These are phyloP conservation scores for Talaromyces sp. DNA, from an alignment of 2,329 filamentous ascomycete genomes.

Conservation along the genomic window DNA sequence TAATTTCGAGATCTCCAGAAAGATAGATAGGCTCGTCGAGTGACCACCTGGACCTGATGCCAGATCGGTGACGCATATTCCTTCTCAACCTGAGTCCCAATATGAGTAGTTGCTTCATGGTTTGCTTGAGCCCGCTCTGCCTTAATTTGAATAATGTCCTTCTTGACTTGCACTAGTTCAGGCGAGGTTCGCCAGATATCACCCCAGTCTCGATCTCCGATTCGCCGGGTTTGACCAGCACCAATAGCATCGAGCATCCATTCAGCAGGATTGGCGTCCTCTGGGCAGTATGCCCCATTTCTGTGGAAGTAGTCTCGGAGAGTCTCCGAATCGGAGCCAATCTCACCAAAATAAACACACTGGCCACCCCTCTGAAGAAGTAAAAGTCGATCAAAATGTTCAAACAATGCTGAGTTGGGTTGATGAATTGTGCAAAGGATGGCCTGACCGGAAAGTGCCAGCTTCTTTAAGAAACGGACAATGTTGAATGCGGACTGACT, in stretches of 20 bases:
- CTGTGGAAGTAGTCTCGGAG: conserved; percentile 58
- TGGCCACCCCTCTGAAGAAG: conserved; percentile 58
- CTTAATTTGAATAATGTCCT: conserved; percentile 69
- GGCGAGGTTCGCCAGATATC: conserved; percentile 76
- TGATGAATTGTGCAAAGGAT: conserved; percentile 66
- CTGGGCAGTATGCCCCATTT: conserved; percentile 55
- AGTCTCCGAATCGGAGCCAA: conserved; percentile 53
- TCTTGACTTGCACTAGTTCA: conserved; percentile 65
- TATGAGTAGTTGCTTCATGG: conserved; percentile 39
- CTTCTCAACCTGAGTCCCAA: conserved; percentile 57
- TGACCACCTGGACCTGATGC: conserved; percentile 78
- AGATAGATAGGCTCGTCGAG: conserved; percentile 71
- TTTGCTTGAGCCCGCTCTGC: conserved; percentile 57
- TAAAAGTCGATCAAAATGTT: conserved; percentile 60
- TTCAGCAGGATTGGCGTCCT: conserved; percentile 57
- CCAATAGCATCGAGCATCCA: conserved; percentile 64
- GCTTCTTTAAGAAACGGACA: conserved; percentile 61
- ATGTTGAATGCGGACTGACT: conserved; percentile 62
- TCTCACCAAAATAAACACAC: conserved; percentile 58
- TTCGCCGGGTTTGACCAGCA: conserved; percentile 70
- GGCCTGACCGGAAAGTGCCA: conserved; percentile 61
- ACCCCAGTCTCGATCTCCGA: conserved; percentile 76
- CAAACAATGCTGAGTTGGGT: conserved; percentile 59
- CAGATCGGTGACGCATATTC: conserved; percentile 81
- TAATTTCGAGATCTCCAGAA: conserved; percentile 90